Percentiles rank a stretch among this genome's conserved stretches.
These are phyloP conservation scores for Calonectria pseudoreteaudii DNA, from an alignment of 2,329 filamentous ascomycete genomes.

Conservation along the genomic window DNA sequence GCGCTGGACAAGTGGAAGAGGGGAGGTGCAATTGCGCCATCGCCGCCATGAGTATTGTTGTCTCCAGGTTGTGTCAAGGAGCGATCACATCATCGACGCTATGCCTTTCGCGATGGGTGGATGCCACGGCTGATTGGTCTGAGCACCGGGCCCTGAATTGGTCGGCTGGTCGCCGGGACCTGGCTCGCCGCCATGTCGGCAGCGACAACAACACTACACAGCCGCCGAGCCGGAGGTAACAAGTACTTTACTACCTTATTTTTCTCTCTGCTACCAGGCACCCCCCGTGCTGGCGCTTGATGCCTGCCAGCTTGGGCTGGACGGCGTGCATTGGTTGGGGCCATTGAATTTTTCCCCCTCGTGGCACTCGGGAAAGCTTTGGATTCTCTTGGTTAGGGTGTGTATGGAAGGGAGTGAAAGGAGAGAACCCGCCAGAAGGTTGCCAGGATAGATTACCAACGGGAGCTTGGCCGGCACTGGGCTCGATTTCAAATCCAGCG, in stretches of 20 bases:
- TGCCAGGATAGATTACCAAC: slow-evolving; percentile 31
- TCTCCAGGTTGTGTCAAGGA: slow-evolving; percentile 48
- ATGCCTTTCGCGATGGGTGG: slow-evolving; percentile 59
- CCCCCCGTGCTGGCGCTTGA: slow-evolving; percentile 4
- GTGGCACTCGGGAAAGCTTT: slow-evolving; percentile 12
- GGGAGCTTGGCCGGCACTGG: slow-evolving; percentile 8
- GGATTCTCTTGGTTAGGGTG: slow-evolving; percentile 2
- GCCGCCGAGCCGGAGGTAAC: slow-evolving; percentile 44
- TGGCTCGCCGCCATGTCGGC: slow-evolving; percentile 38
- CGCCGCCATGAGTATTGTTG: slow-evolving; percentile 46
- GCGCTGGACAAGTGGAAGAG: slow-evolving; percentile 39
- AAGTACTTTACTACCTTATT: slow-evolving; percentile 25
- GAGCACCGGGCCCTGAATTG: slow-evolving; percentile 33
- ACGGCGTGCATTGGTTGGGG: background rate
- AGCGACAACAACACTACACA: slow-evolving; percentile 33
- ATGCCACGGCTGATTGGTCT: slow-evolving; percentile 51
- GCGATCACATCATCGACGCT: slow-evolving; percentile 66
- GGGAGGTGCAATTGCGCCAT: slow-evolving; percentile 52
- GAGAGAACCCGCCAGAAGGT: background rate
- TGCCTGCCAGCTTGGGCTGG: slow-evolving; percentile 10
- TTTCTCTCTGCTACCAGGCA: too few relatives aligned
- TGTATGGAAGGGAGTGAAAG: slow-evolving; percentile 5
- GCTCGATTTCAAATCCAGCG: slow-evolving; percentile 10
- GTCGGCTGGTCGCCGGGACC: slow-evolving; percentile 38
- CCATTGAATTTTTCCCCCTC: slow-evolving; percentile 12